Percentiles rank a stretch among this genome's conserved stretches.
Evolutionary conservation across 1,139 yeast genomes (phyloP).

Genomic region (Candida labiduridarum): DNA sequence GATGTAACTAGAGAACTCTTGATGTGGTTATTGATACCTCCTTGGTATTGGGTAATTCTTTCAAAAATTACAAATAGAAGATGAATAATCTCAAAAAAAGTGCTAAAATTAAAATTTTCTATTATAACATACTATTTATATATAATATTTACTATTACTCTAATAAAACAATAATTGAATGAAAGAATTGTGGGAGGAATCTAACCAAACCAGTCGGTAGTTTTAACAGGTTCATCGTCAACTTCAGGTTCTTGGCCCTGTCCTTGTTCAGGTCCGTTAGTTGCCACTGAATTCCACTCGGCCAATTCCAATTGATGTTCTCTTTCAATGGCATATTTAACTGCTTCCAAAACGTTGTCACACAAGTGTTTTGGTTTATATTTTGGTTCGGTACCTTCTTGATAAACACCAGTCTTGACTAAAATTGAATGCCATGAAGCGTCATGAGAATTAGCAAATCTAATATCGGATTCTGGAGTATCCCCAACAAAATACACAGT

Average conservation of each 20-base stretch:
- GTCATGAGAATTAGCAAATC: constrained; percentile 87
- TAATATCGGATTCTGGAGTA: constrained; percentile 88
- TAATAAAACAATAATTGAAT: background rate
- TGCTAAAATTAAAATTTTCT: background rate
- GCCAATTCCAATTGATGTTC: constrained; percentile 70
- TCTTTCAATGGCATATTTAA: constrained; percentile 77
- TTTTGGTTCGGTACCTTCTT: constrained; percentile 76
- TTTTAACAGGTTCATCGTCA: constrained; percentile 19
- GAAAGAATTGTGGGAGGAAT: background rate
- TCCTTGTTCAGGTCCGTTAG: constrained; percentile 35
- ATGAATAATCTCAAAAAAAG: background rate
- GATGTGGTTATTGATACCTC: constrained; percentile 31
- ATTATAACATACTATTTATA: background rate
- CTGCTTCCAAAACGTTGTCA: constrained; percentile 78
- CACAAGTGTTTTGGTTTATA: constrained; percentile 75
- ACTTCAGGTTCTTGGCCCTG: constrained; percentile 27
- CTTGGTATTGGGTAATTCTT: constrained; percentile 40
- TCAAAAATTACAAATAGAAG: constrained; percentile 13
- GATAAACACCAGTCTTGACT: constrained; percentile 86
- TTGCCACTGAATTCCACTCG: constrained; percentile 56
- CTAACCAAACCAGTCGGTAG: constrained; percentile 3
- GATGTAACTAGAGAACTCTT: constrained; percentile 19
- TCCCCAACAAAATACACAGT: constrained; percentile 90
- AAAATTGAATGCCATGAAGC: constrained; percentile 81
- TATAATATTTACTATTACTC: background rate